Evolutionary conservation across 495 filamentous ascomycete species (phyloP), one percentile per base, ranked within the genome.

Genomic region (Annulohypoxylon maeteangense): DNA sequence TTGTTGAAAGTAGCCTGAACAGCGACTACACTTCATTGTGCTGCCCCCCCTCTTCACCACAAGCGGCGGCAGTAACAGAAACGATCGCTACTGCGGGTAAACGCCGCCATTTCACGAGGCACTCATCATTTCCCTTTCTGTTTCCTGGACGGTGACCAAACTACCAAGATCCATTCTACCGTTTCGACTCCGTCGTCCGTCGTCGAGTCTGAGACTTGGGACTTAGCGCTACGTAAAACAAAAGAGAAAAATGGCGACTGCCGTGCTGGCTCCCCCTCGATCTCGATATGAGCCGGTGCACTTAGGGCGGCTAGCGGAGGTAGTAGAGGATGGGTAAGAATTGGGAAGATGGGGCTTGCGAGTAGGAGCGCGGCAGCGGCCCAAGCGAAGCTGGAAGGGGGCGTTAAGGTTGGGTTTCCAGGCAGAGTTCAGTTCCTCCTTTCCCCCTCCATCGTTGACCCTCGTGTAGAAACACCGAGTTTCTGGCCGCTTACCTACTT

Each of bases 241-340:
- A 68, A 68, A 61, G 62, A 68, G 7, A 58, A 38, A 45, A 62
- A 62, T 8, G 63, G 58, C 60, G 72, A 76, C 75, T 76, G 75
- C 72, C 75, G 75, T 72, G 72, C 68, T 72, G 53, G 62, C 71
- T 74, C 70, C 71, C 66, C 75, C 72, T 75, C 66, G 74, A 75
- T 67, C 67, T 71, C 72, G 65, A 76, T 76, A 76, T 76, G 71
- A 75, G 74, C 72, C 72, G 74, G 57, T 71, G 65, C 68, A 75
- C 65, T 70, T 61, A 38, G 61, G 67, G 65, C 71, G 71, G 71
- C 72, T 74, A 74, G 63, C 66, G 71, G 71, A 74, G 70, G 70
- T 42, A 75, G 68, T 65, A 74, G 59, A 65, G 70, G 60, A 62
- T 60, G 74, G 65, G 61, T 54, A 57, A 68, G 60, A 47, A 68